Evolutionary conservation across 139 green algal species (phyloP).

Genomic region (Gonium pectorale): DNA sequence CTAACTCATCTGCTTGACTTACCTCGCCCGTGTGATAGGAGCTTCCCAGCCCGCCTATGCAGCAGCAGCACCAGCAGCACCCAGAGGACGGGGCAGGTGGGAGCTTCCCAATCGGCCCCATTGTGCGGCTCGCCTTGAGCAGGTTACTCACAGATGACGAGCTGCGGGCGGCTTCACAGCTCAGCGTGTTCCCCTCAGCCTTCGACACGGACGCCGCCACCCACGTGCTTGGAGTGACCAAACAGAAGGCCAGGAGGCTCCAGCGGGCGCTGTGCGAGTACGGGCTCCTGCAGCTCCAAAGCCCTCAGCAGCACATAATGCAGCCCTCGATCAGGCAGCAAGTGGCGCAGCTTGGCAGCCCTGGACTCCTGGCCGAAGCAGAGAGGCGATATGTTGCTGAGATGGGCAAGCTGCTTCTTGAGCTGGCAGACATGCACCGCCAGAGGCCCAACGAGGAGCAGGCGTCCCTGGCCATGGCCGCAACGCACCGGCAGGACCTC

Average conservation of each 20-base stretch:
- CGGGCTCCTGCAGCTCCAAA: not conserved
- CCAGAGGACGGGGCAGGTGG: not conserved
- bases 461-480: not conserved
- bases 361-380: not conserved
- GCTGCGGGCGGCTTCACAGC: not conserved
- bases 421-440: not conserved
- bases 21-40: too few relatives aligned
- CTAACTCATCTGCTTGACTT: too few relatives aligned
- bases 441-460: not conserved
- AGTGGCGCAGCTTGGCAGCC: not conserved
- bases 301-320: not conserved
- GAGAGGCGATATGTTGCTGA: not conserved
- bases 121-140: not conserved
- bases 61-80: not conserved
- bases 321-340: not conserved
- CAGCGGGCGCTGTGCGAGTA: not conserved
- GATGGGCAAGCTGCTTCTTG: not conserved
- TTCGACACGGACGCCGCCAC: not conserved
- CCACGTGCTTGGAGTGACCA: not conserved
- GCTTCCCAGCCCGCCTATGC: not conserved
- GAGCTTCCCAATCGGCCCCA: not conserved
- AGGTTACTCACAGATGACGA: not conserved
- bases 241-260: not conserved
- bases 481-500: not conserved
- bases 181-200: not conserved